phyloP scores from a whole-genome alignment of 306 rosid genomes.

The Clitoria ternatea region DNA sequence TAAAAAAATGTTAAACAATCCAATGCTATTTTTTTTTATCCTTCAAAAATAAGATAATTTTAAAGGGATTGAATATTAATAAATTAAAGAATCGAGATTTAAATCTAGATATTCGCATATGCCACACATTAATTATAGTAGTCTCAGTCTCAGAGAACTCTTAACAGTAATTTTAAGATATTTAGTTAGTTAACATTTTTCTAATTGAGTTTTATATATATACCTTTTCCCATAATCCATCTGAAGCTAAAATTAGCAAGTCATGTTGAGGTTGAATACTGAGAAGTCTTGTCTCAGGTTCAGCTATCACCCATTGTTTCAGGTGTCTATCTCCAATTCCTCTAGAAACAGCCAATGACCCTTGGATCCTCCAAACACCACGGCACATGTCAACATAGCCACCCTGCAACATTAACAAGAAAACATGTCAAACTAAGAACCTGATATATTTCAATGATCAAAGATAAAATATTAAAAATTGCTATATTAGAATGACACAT shows the following conservation, averaged over 20 bases:
- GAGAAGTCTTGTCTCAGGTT: conserved; percentile 66
- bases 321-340: conserved; percentile 73
- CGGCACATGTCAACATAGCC: conserved; percentile 78
- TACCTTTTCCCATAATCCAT: conserved; percentile 92
- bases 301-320: conserved; percentile 73
- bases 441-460: background rate
- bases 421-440: conserved; percentile 12
- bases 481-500: background rate
- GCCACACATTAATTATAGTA: too few relatives aligned
- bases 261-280: conserved; percentile 55
- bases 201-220: background rate
- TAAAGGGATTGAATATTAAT: too few relatives aligned
- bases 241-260: conserved; percentile 79
- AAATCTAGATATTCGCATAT: too few relatives aligned
- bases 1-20: too few relatives aligned
- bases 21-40: too few relatives aligned
- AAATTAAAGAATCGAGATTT: too few relatives aligned
- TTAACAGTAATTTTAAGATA: too few relatives aligned
- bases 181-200: too few relatives aligned
- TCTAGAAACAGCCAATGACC: conserved; percentile 78
- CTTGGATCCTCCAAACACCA: conserved; percentile 83
- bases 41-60: too few relatives aligned
- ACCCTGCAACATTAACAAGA: conserved; percentile 43
- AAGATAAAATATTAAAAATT: background rate
- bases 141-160: too few relatives aligned